A percentile compares a stretch with the other conserved stretches of the same genome.
Evolutionary conservation across 805 yeast genomes (phyloP).

Genomic region (Saccharomycopsis sp.): DNA sequence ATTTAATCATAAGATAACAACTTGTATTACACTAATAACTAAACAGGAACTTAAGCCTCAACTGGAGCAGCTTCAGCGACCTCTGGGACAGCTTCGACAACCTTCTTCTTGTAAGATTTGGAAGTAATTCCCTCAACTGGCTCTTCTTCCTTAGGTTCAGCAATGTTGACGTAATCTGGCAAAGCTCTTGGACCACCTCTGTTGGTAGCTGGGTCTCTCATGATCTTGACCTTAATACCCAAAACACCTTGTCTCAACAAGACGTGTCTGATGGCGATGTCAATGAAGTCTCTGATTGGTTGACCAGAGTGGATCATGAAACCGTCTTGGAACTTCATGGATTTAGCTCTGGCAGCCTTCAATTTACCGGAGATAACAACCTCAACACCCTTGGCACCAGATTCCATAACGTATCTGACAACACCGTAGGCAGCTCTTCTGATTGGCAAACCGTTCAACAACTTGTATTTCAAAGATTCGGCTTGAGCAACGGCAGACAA

Average conservation of each 20-base stretch:
- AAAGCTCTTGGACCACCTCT: conserved; percentile 81
- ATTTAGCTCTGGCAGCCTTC: conserved; percentile 99
- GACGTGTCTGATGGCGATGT: conserved; percentile 98
- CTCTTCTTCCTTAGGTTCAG: conserved; percentile 94
- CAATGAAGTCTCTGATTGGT: conserved; percentile 98
- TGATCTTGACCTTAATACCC: conserved; percentile 98
- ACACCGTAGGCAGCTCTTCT: conserved; percentile 99
- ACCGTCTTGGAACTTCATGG: conserved; percentile 99
- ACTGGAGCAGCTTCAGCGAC: conserved; percentile 23
- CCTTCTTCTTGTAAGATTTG: conserved; percentile 55
- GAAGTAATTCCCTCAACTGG: conserved; percentile 73
- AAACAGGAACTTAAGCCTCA: conserved; percentile 19
- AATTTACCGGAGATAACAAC: conserved; percentile 99
- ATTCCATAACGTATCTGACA: conserved; percentile 98
- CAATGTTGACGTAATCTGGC: conserved; percentile 90
- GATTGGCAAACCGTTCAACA: conserved; percentile 97
- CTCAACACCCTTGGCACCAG: conserved; percentile 99
- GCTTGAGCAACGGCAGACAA: conserved; percentile 99
- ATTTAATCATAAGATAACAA: not conserved
- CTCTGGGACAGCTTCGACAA: conserved; percentile 32
- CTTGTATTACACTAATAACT: not conserved
- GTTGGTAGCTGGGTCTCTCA: conserved; percentile 95
- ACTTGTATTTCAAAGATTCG: conserved; percentile 97
- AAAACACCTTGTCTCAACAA: conserved; percentile 99
- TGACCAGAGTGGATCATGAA: conserved; percentile 99